Evolutionary conservation across 768 basidiomycete genomes (phyloP).

Genomic region (Boletus rubroflammeus): DNA sequence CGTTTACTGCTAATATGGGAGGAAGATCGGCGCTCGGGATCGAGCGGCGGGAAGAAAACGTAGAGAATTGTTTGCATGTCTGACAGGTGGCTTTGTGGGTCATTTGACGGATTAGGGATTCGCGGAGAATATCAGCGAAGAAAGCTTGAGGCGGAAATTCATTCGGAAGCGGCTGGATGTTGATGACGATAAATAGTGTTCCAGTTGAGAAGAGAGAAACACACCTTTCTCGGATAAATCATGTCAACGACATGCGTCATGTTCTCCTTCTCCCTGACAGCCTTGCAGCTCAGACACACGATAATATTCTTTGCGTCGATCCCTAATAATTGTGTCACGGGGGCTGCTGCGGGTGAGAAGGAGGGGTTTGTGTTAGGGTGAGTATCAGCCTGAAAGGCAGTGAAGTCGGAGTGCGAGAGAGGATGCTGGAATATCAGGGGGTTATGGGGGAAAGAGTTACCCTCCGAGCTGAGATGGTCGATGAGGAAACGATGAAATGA

Average conservation of each 20-base stretch:
- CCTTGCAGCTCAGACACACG: slow-evolving; percentile 72
- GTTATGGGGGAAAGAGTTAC: slow-evolving; percentile 59
- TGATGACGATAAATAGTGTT: neutral
- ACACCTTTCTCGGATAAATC: slow-evolving; percentile 80
- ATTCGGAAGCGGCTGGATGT: slow-evolving; percentile 32
- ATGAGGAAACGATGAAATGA: slow-evolving; percentile 92
- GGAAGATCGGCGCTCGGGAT: slow-evolving; percentile 68
- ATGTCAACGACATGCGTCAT: slow-evolving; percentile 84
- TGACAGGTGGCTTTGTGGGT: slow-evolving; percentile 86
- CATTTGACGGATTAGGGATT: slow-evolving; percentile 77
- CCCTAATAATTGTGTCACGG: slow-evolving; percentile 83
- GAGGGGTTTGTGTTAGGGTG: slow-evolving; percentile 11
- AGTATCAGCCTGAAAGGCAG: slow-evolving; percentile 19
- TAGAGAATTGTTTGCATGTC: slow-evolving; percentile 73
- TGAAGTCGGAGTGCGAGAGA: slow-evolving; percentile 3
- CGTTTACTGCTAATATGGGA: slow-evolving; percentile 82
- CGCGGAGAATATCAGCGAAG: slow-evolving; percentile 66
- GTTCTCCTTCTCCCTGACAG: slow-evolving; percentile 68
- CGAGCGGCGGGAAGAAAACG: slow-evolving; percentile 66
- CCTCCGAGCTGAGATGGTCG: slow-evolving; percentile 77
- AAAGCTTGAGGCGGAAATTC: slow-evolving; percentile 40
- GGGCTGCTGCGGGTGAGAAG: slow-evolving; percentile 49
- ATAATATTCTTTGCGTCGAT: slow-evolving; percentile 74
- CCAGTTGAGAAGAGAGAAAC: slow-evolving; percentile 7
- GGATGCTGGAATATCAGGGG: slow-evolving; percentile 44